Evolutionary conservation across 2,329 filamentous ascomycete species (phyloP), one percentile per base, ranked within the genome.

Genomic region (Salinomyces thailandicus): DNA sequence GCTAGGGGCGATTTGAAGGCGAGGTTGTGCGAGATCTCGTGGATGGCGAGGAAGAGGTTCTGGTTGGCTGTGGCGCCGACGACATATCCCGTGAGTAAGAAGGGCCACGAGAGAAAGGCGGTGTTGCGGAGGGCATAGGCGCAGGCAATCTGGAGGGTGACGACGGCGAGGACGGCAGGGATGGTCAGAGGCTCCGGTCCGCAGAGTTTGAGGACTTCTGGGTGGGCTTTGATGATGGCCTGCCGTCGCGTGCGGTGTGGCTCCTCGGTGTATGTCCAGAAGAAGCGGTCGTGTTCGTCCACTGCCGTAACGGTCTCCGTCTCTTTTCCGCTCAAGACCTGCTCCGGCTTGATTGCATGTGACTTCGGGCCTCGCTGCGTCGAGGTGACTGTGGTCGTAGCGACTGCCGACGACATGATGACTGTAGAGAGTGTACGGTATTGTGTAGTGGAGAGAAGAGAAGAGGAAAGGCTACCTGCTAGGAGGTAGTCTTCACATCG

Each of bases 221-320:
- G 91, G 59, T 98, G 89, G 37, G 89, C 87, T 68, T 95, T 96
- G 64, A 98, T 96, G 53, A 98, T 98, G 44, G 86, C 85, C 51
- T 89, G 76, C 39, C 91, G 76, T 50, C 91, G 73, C 19, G 89
- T 91, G 50, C 86, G 77, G 63, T 98, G 91, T 44, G 91, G 91
- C 64, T 98, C 91, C 62, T 98, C 91, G 7, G 91, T 95, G 59
- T 98, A 96, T 27, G 91, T 94, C 91, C 93, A 96, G 67, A 93
- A 94, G 71, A 96, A 96, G 11, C 27, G 36, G 17, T 39, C 28
- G n/a, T 39, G 18, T 22, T 43, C 36, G 7, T 37, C 31, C n/a
- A n/a, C n/a, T n/a, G n/a, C n/a, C n/a, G n/a, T n/a, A n/a, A n/a
- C n/a, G n/a, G n/a, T n/a, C n/a, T n/a, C n/a, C 8, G 13, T 33